Evolutionary conservation across 2,329 filamentous ascomycete genomes (phyloP).

Genomic region (Phialophora verrucosa): DNA sequence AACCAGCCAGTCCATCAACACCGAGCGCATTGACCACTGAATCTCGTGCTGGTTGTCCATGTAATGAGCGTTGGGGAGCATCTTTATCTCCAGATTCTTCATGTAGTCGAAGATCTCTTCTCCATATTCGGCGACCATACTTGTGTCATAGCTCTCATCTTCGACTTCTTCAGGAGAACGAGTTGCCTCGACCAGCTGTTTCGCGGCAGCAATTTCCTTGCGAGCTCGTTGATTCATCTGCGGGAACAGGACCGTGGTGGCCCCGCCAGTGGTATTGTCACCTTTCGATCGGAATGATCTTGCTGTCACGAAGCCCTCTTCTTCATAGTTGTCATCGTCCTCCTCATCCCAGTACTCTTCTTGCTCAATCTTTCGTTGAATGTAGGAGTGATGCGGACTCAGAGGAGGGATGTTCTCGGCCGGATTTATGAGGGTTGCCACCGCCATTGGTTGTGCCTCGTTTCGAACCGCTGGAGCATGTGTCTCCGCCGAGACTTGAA

Average conservation of each 20-base stretch:
- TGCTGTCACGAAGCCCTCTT: slow-evolving; percentile 75
- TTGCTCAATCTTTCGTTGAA: slow-evolving; percentile 52
- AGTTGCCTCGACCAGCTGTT: slow-evolving; percentile 68
- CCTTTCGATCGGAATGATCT: slow-evolving; percentile 76
- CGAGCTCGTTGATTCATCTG: slow-evolving; percentile 70
- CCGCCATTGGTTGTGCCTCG: slow-evolving; percentile 31
- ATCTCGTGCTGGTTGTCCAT: slow-evolving; percentile 98
- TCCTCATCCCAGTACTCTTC: slow-evolving; percentile 80
- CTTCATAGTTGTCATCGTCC: slow-evolving; percentile 71
- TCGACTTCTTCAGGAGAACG: slow-evolving; percentile 76
- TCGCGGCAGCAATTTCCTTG: slow-evolving; percentile 74
- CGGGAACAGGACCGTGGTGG: slow-evolving; percentile 73
- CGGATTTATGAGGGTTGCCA: slow-evolving; percentile 29
- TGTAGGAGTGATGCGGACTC: slow-evolving; percentile 35
- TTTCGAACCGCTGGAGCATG: slow-evolving; percentile 13
- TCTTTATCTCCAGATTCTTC: slow-evolving; percentile 79
- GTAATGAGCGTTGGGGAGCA: slow-evolving; percentile 89
- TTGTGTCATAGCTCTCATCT: slow-evolving; percentile 90
- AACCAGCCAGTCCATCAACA: slow-evolving; percentile 97
- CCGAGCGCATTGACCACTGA: slow-evolving; percentile 97
- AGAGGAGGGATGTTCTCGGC: slow-evolving; percentile 25
- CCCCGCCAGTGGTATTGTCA: slow-evolving; percentile 72
- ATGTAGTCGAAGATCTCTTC: slow-evolving; percentile 96
- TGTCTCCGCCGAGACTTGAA: slow-evolving; percentile 5
- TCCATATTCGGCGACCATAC: slow-evolving; percentile 96